Percentiles rank a stretch among this genome's conserved stretches.
Conservation (phyloP, 1,139 yeast species). For the Lodderomyces parapsilosis region DNA sequence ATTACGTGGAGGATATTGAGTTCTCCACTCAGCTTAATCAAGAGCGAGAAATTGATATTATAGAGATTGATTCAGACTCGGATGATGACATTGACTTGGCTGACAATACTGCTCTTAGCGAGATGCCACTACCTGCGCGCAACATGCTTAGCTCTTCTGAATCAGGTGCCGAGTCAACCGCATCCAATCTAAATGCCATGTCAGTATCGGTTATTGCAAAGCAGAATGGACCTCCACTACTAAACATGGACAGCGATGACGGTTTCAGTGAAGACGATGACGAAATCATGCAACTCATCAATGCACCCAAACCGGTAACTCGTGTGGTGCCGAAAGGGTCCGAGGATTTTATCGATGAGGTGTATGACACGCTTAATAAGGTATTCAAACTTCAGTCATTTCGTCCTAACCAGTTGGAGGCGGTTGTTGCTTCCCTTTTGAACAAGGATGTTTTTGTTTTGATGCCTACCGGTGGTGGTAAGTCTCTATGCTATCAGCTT, state of each 20-base stretch:
- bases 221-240: slow-evolving; percentile 8
- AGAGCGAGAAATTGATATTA: slow-evolving; percentile 38
- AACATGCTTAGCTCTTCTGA: slow-evolving; percentile 1
- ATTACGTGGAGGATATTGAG: slow-evolving; percentile 29
- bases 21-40: slow-evolving; percentile 43
- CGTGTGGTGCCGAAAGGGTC: slow-evolving; percentile 30
- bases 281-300: slow-evolving; percentile 26
- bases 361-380: slow-evolving; percentile 51
- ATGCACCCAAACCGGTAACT: slow-evolving; percentile 11
- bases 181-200: slow-evolving; percentile 1
- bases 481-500: slow-evolving; percentile 90
- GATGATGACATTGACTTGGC: slow-evolving; percentile 20
- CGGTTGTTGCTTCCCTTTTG: slow-evolving; percentile 73
- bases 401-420: slow-evolving; percentile 83
- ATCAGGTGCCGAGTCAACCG: not conserved
- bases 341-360: slow-evolving; percentile 51
- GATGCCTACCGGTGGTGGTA: slow-evolving; percentile 99
- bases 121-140: slow-evolving; percentile 3
- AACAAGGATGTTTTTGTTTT: slow-evolving; percentile 91
- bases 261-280: slow-evolving; percentile 42
- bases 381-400: slow-evolving; percentile 68
- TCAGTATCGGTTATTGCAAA: not conserved
- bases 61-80: slow-evolving; percentile 35
- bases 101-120: slow-evolving; percentile 1
- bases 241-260: slow-evolving; percentile 19